These are phyloP conservation scores for Durusdinium trenchii DNA, from an alignment of 73 alveolate species.

Conservation along the genomic window DNA sequence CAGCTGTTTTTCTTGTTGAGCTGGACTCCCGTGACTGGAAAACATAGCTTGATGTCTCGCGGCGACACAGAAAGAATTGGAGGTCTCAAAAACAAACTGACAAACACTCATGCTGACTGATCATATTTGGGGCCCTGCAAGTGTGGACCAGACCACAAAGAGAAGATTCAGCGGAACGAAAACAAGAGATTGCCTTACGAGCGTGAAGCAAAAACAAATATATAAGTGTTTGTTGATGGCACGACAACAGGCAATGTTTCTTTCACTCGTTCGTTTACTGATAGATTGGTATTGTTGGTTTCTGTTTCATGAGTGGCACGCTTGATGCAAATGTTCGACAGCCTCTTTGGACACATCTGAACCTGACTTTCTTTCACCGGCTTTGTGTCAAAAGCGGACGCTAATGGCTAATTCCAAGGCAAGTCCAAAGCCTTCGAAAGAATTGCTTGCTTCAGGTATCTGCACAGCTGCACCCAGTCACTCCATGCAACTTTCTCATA, in stretches of 20 bases:
- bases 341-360: slow-evolving; percentile 31
- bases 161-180: slow-evolving; percentile 63
- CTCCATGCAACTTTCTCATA: background rate
- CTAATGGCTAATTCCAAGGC: background rate
- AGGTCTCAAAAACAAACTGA: background rate
- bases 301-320: background rate
- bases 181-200: slow-evolving; percentile 53
- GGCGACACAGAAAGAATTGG: no score
- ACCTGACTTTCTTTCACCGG: background rate
- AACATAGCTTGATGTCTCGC: no score
- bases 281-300: background rate
- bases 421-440: background rate
- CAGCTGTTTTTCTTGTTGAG: background rate
- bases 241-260: background rate
- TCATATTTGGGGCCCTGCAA: slow-evolving; percentile 25
- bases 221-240: background rate
- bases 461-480: background rate
- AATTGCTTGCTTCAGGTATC: slow-evolving; percentile 12
- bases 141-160: slow-evolving; percentile 44
- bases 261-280: background rate
- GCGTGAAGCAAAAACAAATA: background rate
- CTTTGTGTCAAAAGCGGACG: background rate
- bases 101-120: background rate
- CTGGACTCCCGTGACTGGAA: background rate
- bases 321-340: slow-evolving; percentile 71